Percentiles rank a stretch among this genome's conserved stretches.
phyloP scores from a whole-genome alignment of 345 rosid species.

The Adansonia digitata region DNA sequence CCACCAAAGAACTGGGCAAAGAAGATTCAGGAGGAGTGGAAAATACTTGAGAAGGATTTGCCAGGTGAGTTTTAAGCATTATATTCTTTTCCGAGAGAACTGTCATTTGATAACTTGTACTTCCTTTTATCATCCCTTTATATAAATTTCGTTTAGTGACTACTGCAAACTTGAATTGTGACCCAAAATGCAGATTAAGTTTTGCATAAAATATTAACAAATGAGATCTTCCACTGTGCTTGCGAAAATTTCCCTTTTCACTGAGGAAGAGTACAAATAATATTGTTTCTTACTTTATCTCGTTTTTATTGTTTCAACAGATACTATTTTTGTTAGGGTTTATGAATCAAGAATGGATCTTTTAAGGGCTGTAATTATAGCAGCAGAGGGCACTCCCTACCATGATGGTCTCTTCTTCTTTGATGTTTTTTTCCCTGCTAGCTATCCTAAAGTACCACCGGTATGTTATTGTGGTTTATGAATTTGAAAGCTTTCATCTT shows the following conservation, averaged over 20 bases:
- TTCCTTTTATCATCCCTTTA: background rate
- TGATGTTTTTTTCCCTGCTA: conserved; percentile 73
- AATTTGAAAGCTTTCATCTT: background rate
- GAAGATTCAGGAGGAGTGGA: conserved; percentile 90
- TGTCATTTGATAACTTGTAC: background rate
- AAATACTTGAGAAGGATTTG: conserved; percentile 72
- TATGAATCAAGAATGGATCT: conserved; percentile 94
- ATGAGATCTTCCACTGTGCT: background rate
- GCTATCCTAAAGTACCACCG: conserved; percentile 77
- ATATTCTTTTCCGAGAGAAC: background rate
- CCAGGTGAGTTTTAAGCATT: conserved; percentile 49
- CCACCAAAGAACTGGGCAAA: conserved; percentile 60
- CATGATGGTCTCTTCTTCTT: conserved; percentile 94
- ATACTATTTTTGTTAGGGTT: conserved; percentile 77
- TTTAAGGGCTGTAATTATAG: conserved; percentile 83
- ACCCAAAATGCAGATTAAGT: background rate
- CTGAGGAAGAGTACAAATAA: background rate
- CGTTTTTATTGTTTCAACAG: conserved; percentile 26
- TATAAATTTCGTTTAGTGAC: background rate
- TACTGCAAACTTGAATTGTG: background rate
- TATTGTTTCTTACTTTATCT: conserved; percentile 3
- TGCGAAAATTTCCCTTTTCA: background rate
- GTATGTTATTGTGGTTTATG: conserved; percentile 33
- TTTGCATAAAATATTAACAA: background rate
- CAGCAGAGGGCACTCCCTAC: conserved; percentile 94